These are phyloP conservation scores for Phaseolus coccineus DNA, from an alignment of 331 rosid genomes.

Conservation along the genomic window DNA sequence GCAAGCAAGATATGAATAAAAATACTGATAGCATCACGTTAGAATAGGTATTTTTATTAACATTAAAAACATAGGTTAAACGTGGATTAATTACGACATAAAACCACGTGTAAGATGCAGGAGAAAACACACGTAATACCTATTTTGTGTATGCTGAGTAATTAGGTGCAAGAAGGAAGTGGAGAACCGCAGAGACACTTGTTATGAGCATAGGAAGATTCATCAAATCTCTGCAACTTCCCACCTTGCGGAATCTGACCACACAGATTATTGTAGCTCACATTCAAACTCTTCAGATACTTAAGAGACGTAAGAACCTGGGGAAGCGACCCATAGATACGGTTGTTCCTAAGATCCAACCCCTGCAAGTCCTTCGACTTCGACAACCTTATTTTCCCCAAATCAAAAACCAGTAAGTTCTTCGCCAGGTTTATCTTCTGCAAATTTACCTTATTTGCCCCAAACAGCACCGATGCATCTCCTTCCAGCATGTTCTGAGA, in stretches of 20 bases:
- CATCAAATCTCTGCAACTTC: neutral
- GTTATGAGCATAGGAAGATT: neutral
- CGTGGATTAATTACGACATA: neutral
- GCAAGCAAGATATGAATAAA: too few relatives aligned
- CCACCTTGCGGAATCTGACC: constrained; percentile 54
- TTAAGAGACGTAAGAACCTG: constrained; percentile 43
- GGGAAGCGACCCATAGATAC: constrained; percentile 55
- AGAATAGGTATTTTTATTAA: neutral
- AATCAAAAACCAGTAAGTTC: constrained; percentile 58
- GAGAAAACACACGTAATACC: too few relatives aligned
- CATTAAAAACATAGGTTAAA: neutral
- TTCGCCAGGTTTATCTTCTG: constrained; percentile 51
- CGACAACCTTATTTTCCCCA: constrained; percentile 55
- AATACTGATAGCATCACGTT: neutral
- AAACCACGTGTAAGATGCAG: neutral
- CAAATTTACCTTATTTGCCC: constrained; percentile 39
- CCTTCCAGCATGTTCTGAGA: constrained; percentile 67
- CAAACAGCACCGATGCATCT: constrained; percentile 64
- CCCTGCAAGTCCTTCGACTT: constrained; percentile 30
- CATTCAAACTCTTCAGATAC: constrained; percentile 52
- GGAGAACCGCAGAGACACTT: neutral
- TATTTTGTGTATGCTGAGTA: too few relatives aligned
- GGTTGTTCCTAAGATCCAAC: constrained; percentile 62
- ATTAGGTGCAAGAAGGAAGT: neutral
- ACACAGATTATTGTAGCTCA: constrained; percentile 59